Evolutionary conservation across 225 moss, liverwort and hornwort genomes (phyloP), one percentile per base, ranked within the genome.

Genomic region (Pseudisothecium myosuroides): DNA sequence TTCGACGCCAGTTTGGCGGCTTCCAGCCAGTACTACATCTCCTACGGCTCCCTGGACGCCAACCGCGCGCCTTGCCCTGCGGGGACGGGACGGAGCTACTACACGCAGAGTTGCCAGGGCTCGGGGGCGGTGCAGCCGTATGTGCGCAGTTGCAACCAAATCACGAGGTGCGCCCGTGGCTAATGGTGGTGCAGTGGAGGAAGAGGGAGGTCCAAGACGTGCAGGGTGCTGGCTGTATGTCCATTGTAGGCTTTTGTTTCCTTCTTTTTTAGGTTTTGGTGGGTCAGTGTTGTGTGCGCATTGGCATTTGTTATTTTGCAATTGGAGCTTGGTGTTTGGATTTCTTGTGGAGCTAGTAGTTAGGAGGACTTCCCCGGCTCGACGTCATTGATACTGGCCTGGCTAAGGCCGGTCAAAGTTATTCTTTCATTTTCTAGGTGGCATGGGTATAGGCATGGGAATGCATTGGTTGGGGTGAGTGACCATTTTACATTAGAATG

Each of bases 61-160:
- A 92, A 92, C 75, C 92, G 92, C 4, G 92, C 92, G 73, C 92
- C 92, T 17, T 92, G 92, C 39, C 86, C 92, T 5, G 90, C 92
- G 9, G 92, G 92, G 5, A 60, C 88, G 23, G 92, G 92, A 32
- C 86, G 92, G 36, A 92, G 92, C 86, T 92, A 92, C 75, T 92
- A 92, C 86, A 92, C 83, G 5, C 85, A 81, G 60, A 91, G 41
- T 61, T 92, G 92, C 83, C 52, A 90, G 74, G 89, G 89, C 52
- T 89, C 83, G 14, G 74, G 74, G 80, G 65, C 43, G 11, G 86
- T 88, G 36, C 86, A 92, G 80, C 92, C 92, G 54, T 92, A 92
- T 80, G 90, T n/a, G 37, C 90, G 92, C 59, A 92, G 86, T 59
- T 92, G 92, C 88, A 83, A 79, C 88, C 83, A 88, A 79, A 92